phyloP scores from a whole-genome alignment of 768 basidiomycete genomes.

The Mycena galericulata region DNA sequence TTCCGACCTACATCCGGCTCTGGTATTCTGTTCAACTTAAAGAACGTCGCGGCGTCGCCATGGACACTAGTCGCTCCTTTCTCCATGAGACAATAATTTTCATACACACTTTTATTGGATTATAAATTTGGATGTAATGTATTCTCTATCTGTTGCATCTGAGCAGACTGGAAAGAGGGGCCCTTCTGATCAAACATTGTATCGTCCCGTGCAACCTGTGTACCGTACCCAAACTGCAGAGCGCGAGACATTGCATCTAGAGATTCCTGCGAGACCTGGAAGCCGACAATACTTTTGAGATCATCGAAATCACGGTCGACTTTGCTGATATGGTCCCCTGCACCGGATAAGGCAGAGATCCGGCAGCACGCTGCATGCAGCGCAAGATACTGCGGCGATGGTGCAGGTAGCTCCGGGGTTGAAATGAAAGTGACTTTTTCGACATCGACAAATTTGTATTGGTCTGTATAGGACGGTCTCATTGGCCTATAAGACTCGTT shows the following conservation, averaged over 20 bases:
- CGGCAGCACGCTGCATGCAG: neutral
- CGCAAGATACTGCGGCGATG: neutral
- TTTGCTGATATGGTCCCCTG: neutral
- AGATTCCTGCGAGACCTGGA: neutral
- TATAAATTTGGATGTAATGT: too few species aligned
- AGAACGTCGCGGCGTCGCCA: too few species aligned
- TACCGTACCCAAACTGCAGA: neutral
- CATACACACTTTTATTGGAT: too few species aligned
- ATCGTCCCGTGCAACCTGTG: too few species aligned
- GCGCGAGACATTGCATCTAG: neutral
- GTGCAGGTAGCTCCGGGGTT: neutral
- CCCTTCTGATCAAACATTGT: too few species aligned
- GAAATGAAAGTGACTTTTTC: neutral
- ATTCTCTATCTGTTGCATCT: too few species aligned
- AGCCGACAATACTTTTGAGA: neutral
- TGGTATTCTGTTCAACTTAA: too few species aligned
- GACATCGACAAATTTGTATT: neutral
- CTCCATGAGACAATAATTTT: too few species aligned
- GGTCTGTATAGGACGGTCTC: neutral
- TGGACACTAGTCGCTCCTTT: too few species aligned
- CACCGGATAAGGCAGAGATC: neutral
- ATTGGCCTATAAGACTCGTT: neutral
- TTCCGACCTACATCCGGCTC: too few species aligned
- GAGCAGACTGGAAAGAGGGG: too few species aligned
- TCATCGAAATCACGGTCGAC: neutral